A percentile compares a stretch with the other conserved stretches of the same genome.
These are phyloP conservation scores for Eleusine indica DNA, from an alignment of 176 grass and related monocot species.

Conservation along the genomic window DNA sequence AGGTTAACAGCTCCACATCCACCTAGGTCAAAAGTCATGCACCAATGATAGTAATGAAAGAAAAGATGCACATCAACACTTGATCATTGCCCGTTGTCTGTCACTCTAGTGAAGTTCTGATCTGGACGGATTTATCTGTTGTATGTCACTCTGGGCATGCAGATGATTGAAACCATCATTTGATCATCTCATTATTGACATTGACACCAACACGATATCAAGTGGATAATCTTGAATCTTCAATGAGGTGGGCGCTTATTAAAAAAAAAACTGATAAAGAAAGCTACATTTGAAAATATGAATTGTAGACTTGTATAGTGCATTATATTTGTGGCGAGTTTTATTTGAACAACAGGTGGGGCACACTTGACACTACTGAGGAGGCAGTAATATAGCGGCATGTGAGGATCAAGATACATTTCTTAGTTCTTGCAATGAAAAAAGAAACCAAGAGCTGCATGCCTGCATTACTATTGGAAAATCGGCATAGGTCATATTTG, in stretches of 20 bases:
- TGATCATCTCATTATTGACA: background rate
- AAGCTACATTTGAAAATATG: too few species aligned
- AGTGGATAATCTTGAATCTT: background rate
- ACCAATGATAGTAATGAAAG: background rate
- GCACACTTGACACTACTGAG: too few species aligned
- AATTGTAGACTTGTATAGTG: too few species aligned
- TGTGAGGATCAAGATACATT: too few species aligned
- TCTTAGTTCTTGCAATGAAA: too few species aligned
- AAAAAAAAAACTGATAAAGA: too few species aligned
- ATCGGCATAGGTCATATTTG: too few species aligned
- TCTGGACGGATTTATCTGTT: background rate
- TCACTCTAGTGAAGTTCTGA: background rate
- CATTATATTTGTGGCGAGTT: too few species aligned
- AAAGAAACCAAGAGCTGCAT: too few species aligned
- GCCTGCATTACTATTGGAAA: too few species aligned
- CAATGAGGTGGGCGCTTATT: background rate
- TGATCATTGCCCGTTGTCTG: background rate
- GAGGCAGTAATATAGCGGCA: too few species aligned
- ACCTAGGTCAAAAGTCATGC: background rate
- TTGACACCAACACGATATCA: background rate
- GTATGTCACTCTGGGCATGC: background rate
- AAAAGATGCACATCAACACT: background rate
- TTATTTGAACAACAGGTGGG: too few species aligned
- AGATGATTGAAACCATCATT: background rate
- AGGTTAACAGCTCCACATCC: background rate